phyloP scores from a whole-genome alignment of 2,329 filamentous ascomycete species.

The Xylaria sp. region DNA sequence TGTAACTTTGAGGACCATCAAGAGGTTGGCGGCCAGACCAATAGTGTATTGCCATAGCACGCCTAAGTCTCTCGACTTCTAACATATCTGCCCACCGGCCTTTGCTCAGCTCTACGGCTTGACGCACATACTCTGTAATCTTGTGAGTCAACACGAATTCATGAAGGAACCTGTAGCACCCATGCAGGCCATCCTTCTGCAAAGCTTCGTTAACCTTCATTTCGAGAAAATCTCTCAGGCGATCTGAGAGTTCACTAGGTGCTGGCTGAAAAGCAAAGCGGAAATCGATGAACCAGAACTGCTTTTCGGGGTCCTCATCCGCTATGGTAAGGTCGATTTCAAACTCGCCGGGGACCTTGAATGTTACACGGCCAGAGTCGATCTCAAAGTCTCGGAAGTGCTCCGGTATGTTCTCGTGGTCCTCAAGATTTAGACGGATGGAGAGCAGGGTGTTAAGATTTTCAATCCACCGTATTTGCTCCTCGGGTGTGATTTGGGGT shows the following conservation, averaged over 20 bases:
- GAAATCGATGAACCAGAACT: conserved; percentile 95
- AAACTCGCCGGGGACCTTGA: conserved; percentile 82
- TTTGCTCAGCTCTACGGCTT: conserved; percentile 72
- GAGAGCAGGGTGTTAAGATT: conserved; percentile 85
- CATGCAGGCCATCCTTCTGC: conserved; percentile 70
- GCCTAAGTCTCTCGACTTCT: conserved; percentile 77
- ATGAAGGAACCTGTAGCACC: conserved; percentile 86
- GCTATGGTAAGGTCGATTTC: conserved; percentile 92
- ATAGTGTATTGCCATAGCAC: conserved; percentile 87
- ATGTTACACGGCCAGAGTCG: conserved; percentile 86
- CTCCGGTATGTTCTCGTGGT: conserved; percentile 76
- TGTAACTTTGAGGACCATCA: conserved; percentile 79
- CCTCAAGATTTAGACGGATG: conserved; percentile 82
- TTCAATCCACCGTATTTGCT: conserved; percentile 75
- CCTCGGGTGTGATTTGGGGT: conserved; percentile 70
- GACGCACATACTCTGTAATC: conserved; percentile 78
- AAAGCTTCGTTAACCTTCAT: conserved; percentile 74
- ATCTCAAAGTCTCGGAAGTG: conserved; percentile 80
- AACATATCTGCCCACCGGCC: conserved; percentile 80
- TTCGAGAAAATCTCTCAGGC: conserved; percentile 71
- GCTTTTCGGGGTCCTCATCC: conserved; percentile 79
- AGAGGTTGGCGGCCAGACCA: conserved; percentile 70
- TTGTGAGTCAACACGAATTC: conserved; percentile 90
- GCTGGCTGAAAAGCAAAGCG: conserved; percentile 80
- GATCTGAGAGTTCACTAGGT: conserved; percentile 64